Evolutionary conservation across 2,329 filamentous ascomycete species (phyloP).

Genomic region (Volutella citrinella): DNA sequence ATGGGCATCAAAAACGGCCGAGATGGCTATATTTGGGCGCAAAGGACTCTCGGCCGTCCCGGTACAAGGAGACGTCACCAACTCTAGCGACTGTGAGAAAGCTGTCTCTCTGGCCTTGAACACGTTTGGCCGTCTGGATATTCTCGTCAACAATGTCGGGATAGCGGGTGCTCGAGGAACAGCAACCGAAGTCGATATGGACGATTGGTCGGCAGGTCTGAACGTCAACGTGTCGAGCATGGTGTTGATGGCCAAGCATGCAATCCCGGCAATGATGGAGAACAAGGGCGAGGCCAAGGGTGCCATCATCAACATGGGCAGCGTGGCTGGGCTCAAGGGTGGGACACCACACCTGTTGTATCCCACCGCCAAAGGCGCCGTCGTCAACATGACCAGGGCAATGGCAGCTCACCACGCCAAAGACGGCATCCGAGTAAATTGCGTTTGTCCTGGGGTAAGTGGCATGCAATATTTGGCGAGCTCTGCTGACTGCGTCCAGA

Average conservation of each 20-base stretch:
- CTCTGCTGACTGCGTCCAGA: slow-evolving; percentile 20
- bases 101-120: slow-evolving; percentile 39
- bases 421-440: slow-evolving; percentile 47
- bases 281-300: slow-evolving; percentile 48
- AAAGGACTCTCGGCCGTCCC: slow-evolving; percentile 39
- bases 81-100: slow-evolving; percentile 46
- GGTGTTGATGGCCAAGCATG: slow-evolving; percentile 61
- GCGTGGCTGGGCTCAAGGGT: slow-evolving; percentile 53
- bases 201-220: slow-evolving; percentile 53
- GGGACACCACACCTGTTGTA: slow-evolving; percentile 44
- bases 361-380: slow-evolving; percentile 45
- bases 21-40: slow-evolving; percentile 44
- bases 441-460: slow-evolving; percentile 41
- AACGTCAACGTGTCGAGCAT: slow-evolving; percentile 64
- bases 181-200: slow-evolving; percentile 59
- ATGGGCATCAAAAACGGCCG: slow-evolving; percentile 50
- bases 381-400: slow-evolving; percentile 49
- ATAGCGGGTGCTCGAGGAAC: slow-evolving; percentile 57
- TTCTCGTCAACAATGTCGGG: slow-evolving; percentile 65
- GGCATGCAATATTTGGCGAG: fast-evolving
- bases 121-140: slow-evolving; percentile 55
- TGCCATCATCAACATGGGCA: slow-evolving; percentile 60
- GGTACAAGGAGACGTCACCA: slow-evolving; percentile 52
- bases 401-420: slow-evolving; percentile 49
- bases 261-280: slow-evolving; percentile 56